Conservation (phyloP, 139 green algal genomes). For the Monoraphidium neglectum region DNA sequence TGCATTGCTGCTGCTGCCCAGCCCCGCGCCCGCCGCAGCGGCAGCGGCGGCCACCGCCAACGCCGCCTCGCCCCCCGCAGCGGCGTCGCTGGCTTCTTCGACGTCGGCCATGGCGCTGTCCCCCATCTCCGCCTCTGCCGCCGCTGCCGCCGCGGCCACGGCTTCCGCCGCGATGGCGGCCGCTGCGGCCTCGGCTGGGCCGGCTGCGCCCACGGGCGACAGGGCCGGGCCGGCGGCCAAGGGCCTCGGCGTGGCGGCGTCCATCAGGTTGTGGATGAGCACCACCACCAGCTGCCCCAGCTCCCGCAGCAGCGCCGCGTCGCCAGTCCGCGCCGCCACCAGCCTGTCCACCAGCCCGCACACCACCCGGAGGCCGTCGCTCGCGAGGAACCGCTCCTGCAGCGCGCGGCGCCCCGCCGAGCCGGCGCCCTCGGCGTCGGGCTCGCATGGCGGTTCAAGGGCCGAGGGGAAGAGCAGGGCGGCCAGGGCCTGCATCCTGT, state of each 20-base stretch:
- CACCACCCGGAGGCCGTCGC: conserved; percentile 24
- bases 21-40: background rate
- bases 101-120: background rate
- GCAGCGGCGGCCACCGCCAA: background rate
- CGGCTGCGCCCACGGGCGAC: no score
- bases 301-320: conserved; percentile 40
- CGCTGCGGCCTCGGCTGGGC: background rate
- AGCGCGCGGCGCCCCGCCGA: background rate
- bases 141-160: background rate
- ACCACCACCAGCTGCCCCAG: conserved; percentile 38
- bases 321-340: conserved; percentile 9
- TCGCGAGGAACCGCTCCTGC: conserved; percentile 27
- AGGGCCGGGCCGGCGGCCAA: background rate
- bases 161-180: background rate
- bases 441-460: conserved; percentile 2
- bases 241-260: background rate
- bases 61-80: background rate
- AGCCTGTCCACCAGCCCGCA: conserved; percentile 1
- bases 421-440: background rate
- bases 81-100: background rate
- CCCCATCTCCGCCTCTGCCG: background rate
- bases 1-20: no score
- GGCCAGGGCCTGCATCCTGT: conserved; percentile 59
- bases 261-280: conserved; percentile 29
- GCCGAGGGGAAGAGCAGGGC: conserved; percentile 51